A percentile compares a stretch with the other conserved stretches of the same genome.
Conservation (phyloP, 129 eudicot species). For the Ambrosia artemisiifolia region DNA sequence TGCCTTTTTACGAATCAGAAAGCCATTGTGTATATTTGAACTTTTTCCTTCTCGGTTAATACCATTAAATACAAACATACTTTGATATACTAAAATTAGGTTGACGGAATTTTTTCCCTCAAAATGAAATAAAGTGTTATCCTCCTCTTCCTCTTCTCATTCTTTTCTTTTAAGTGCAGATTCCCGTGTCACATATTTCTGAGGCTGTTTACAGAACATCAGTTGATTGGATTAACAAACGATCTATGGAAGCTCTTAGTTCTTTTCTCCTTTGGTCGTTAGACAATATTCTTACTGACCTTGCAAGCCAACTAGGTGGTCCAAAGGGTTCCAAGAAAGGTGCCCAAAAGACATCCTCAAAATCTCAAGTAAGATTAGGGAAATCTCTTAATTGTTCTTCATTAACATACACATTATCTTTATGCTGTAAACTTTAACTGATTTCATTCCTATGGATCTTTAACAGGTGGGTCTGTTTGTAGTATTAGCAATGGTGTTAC, state of each 20-base stretch:
- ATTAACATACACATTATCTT: background rate
- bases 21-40: background rate
- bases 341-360: constrained; percentile 51
- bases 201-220: constrained; percentile 71
- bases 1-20: background rate
- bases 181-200: constrained; percentile 61
- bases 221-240: constrained; percentile 78
- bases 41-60: too few relatives aligned
- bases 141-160: background rate
- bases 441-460: background rate
- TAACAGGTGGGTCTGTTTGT: constrained; percentile 67
- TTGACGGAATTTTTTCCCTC: background rate
- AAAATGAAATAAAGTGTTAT: background rate
- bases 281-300: constrained; percentile 62
- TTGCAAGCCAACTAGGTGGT: constrained; percentile 51
- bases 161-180: constrained; percentile 30
- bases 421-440: constrained; percentile 4
- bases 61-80: background rate
- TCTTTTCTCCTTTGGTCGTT: constrained; percentile 63
- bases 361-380: constrained; percentile 58
- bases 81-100: background rate
- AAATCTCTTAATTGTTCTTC: background rate
- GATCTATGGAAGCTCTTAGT: constrained; percentile 56
- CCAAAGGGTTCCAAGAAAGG: constrained; percentile 70
- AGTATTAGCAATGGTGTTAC: constrained; percentile 69